A percentile compares a stretch with the other conserved stretches of the same genome.
phyloP scores from a whole-genome alignment of 208 protist species.

The Trichomonas gallinae region DNA sequence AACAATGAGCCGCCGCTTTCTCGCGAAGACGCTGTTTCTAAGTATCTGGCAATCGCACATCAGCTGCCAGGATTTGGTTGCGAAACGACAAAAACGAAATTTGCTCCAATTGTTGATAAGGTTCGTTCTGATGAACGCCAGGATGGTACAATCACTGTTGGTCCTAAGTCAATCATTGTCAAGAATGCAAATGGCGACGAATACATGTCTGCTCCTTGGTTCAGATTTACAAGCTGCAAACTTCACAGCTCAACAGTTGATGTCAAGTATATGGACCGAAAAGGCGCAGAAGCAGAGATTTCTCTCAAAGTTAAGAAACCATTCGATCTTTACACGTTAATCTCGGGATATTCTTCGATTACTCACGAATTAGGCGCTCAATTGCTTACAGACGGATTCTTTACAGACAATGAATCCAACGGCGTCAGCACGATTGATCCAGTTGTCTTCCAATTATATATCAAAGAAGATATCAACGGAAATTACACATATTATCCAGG shows the following conservation, averaged over 20 bases:
- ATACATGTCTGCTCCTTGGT: not conserved
- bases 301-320: not conserved
- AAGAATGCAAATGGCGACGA: not conserved
- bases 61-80: not conserved
- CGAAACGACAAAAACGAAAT: not conserved
- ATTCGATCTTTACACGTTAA: not conserved
- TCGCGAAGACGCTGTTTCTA: not conserved
- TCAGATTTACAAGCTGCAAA: not conserved
- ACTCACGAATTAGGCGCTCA: not conserved
- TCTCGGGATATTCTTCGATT: not conserved
- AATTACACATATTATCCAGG: not conserved
- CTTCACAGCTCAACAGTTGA: not conserved
- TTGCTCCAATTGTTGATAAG: not conserved
- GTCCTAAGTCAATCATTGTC: not conserved
- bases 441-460: not conserved
- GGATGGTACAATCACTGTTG: not conserved
- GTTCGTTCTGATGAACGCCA: not conserved
- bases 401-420: not conserved
- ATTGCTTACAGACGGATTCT: not conserved
- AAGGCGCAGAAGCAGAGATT: not conserved
- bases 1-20: not conserved
- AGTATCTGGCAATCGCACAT: not conserved
- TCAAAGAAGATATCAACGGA: too few relatives aligned
- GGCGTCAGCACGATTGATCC: not conserved
- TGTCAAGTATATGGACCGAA: not conserved